Conservation (phyloP, 371 early-diverging fungal genomes). For the Syncephalastrum racemosum region DNA sequence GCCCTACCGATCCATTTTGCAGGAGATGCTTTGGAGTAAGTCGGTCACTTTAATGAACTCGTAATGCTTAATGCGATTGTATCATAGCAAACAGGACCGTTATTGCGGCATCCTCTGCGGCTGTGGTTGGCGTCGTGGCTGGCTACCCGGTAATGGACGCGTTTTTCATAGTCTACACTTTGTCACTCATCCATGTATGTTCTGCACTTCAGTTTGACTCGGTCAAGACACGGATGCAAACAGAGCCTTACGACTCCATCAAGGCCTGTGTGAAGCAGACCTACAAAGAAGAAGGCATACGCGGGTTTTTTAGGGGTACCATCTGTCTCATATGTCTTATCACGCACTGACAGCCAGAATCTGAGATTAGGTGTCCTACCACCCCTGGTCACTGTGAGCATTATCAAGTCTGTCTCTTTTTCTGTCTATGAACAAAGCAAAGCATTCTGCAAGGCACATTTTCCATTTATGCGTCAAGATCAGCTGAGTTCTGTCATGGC, state of each 20-base stretch:
- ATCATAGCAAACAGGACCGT: slow-evolving; percentile 57
- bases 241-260: slow-evolving; percentile 71
- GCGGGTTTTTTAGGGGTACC: slow-evolving; percentile 72
- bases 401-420: slow-evolving; percentile 76
- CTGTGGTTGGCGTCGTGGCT: slow-evolving; percentile 59
- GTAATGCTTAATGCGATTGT: background rate
- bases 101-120: slow-evolving; percentile 62
- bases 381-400: slow-evolving; percentile 74
- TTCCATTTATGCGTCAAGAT: slow-evolving; percentile 24
- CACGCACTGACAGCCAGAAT: background rate
- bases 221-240: slow-evolving; percentile 82
- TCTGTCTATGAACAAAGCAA: slow-evolving; percentile 72
- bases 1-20: slow-evolving; percentile 18
- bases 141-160: slow-evolving; percentile 52
- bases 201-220: slow-evolving; percentile 64
- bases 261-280: slow-evolving; percentile 66
- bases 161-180: background rate
- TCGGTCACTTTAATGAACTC: background rate
- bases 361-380: slow-evolving; percentile 62
- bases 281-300: slow-evolving; percentile 68
- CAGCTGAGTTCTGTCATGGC: slow-evolving; percentile 50
- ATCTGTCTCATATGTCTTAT: background rate
- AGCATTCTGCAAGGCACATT: slow-evolving; percentile 20
- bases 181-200: background rate
- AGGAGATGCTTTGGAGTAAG: slow-evolving; percentile 23